These are phyloP conservation scores for Talaromyces atroroseus DNA, from an alignment of 2,329 filamentous ascomycete genomes.

Conservation along the genomic window DNA sequence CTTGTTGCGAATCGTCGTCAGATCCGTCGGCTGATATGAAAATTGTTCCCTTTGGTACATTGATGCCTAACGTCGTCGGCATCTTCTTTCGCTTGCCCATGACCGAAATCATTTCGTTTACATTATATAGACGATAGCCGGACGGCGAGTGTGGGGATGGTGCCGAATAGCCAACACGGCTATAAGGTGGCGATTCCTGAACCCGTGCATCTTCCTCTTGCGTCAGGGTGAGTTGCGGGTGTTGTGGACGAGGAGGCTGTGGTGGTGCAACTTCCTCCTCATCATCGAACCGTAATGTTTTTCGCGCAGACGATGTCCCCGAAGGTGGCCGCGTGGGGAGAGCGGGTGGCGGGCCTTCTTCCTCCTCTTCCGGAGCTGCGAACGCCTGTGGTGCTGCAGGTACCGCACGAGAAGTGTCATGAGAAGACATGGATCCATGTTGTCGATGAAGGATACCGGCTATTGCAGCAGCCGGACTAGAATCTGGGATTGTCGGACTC, in stretches of 20 bases:
- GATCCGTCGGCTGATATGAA: constrained; percentile 78
- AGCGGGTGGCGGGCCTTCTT: constrained; percentile 50
- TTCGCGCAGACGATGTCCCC: constrained; percentile 51
- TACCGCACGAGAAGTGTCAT: constrained; percentile 25
- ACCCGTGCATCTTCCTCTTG: constrained; percentile 36
- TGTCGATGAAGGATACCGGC: constrained; percentile 44
- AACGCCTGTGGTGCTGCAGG: constrained; percentile 37
- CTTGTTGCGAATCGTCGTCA: constrained; percentile 75
- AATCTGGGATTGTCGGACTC: constrained; percentile 40
- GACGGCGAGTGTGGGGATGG: constrained; percentile 59
- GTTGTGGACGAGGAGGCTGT: constrained; percentile 44
- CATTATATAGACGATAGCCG: constrained; percentile 90
- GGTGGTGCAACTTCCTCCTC: constrained; percentile 33
- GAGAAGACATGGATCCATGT: constrained; percentile 28
- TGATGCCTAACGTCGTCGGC: constrained; percentile 94
- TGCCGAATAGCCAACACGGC: constrained; percentile 39
- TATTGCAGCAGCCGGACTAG: constrained; percentile 52
- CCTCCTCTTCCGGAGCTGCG: constrained; percentile 64
- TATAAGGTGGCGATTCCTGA: constrained; percentile 52
- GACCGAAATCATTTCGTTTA: constrained; percentile 94
- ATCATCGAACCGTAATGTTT: constrained; percentile 16
- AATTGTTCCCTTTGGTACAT: constrained; percentile 79
- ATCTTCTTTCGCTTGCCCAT: constrained; percentile 98
- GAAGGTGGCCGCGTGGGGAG: constrained; percentile 61
- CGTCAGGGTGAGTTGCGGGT: constrained; percentile 41